phyloP scores from a whole-genome alignment of 371 early-diverging fungal species.

The Funneliformis caledonium region DNA sequence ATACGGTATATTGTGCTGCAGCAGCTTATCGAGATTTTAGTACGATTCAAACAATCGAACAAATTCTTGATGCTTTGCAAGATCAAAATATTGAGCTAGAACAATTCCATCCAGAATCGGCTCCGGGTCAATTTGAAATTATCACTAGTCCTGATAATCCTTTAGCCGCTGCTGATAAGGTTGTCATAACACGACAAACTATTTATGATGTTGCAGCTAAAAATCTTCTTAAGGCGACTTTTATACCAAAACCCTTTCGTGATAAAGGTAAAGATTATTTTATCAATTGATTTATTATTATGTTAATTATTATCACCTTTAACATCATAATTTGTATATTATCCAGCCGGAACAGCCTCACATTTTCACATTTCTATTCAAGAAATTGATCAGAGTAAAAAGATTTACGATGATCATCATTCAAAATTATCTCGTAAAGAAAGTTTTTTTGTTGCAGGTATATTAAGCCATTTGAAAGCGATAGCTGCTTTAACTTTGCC shows the following conservation, averaged over 20 bases:
- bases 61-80: conserved; percentile 6
- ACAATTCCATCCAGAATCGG: conserved; percentile 22
- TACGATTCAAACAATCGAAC: not conserved
- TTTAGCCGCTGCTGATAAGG: conserved; percentile 10
- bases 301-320: not conserved
- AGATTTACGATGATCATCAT: not conserved
- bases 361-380: conserved; percentile 21
- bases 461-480: conserved; percentile 10
- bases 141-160: conserved; percentile 7
- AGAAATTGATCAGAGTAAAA: not conserved
- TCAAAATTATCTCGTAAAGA: conserved; percentile 8
- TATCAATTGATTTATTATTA: not conserved
- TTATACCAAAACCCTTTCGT: conserved; percentile 14
- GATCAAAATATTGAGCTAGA: conserved; percentile 4
- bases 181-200: conserved; percentile 18
- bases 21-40: not conserved
- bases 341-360: conserved; percentile 14
- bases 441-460: conserved; percentile 31
- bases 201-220: conserved; percentile 26
- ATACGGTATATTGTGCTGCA: not conserved
- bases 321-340: not conserved
- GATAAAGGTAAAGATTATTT: conserved; percentile 7
- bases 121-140: conserved; percentile 20
- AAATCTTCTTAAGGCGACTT: conserved; percentile 10
- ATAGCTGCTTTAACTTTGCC: conserved; percentile 26